phyloP scores from a whole-genome alignment of 805 yeast genomes.

The Saccharomycopsis sp. region DNA sequence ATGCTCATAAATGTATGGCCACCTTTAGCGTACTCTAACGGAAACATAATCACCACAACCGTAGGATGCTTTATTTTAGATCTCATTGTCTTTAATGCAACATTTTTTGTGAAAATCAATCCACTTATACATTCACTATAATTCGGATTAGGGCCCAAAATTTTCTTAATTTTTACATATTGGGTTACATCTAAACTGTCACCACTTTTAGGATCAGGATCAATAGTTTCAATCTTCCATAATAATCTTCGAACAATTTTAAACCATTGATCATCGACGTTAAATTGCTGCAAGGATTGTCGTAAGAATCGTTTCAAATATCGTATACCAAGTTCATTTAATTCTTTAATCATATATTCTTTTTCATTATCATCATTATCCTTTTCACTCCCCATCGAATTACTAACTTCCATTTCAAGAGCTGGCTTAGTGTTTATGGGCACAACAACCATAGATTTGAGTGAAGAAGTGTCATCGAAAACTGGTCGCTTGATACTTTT shows the following conservation, averaged over 20 bases:
- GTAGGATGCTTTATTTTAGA: slow-evolving; percentile 55
- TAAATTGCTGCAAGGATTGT: slow-evolving; percentile 16
- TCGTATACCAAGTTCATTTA: slow-evolving; percentile 3
- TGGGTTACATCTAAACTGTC: slow-evolving; percentile 82
- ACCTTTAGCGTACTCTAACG: slow-evolving; percentile 73
- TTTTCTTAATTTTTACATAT: slow-evolving; percentile 78
- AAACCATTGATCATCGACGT: slow-evolving; percentile 44
- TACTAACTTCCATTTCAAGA: slow-evolving; percentile 3
- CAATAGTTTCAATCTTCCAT: slow-evolving; percentile 49
- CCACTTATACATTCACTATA: slow-evolving; percentile 69
- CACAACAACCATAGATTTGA: neutral
- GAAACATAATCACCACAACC: slow-evolving; percentile 79
- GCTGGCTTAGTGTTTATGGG: slow-evolving; percentile 2
- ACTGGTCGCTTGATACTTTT: slow-evolving; percentile 3
- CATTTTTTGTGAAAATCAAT: slow-evolving; percentile 71
- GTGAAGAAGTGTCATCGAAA: neutral
- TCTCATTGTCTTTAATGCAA: slow-evolving; percentile 79
- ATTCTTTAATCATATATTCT: slow-evolving; percentile 12
- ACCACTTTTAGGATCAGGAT: slow-evolving; percentile 52
- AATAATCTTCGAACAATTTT: slow-evolving; percentile 43
- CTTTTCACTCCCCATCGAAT: slow-evolving; percentile 28
- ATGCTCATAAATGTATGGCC: slow-evolving; percentile 77
- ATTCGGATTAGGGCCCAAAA: slow-evolving; percentile 63
- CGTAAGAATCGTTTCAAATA: slow-evolving; percentile 9
- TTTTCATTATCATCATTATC: too few species aligned